Evolutionary conservation across 352 stramenopile genomes (phyloP).

Genomic region (Phytophthora macrochlamydospora): DNA sequence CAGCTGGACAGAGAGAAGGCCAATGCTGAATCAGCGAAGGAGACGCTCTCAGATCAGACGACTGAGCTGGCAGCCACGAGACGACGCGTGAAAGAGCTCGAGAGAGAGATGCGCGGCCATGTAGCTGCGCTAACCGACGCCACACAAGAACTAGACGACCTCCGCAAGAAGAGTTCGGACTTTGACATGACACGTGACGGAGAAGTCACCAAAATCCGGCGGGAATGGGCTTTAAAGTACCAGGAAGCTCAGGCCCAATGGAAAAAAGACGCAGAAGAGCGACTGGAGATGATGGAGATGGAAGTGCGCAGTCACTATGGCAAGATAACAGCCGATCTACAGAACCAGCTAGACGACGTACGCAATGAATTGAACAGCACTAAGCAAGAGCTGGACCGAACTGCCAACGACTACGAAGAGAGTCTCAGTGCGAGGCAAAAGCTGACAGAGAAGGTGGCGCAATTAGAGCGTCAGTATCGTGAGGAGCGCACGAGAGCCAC

Average conservation of each 20-base stretch:
- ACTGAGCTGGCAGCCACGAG: conserved; percentile 69
- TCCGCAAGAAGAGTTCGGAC: conserved; percentile 75
- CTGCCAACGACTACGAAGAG: conserved; percentile 82
- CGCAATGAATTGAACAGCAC: conserved; percentile 64
- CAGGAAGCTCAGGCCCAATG: conserved; percentile 71
- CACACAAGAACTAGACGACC: conserved; percentile 69
- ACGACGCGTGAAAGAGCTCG: conserved; percentile 72
- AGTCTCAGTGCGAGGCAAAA: conserved; percentile 73
- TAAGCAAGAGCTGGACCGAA: conserved; percentile 79
- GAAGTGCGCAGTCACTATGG: conserved; percentile 81
- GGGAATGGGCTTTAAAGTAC: conserved; percentile 82
- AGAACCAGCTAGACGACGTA: conserved; percentile 71
- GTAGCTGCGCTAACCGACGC: conserved; percentile 55
- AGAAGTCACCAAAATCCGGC: conserved; percentile 73
- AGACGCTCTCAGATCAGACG: conserved; percentile 71
- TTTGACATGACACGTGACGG: conserved; percentile 73
- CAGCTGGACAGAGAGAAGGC: conserved; percentile 66
- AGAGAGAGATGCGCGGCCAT: conserved; percentile 66
- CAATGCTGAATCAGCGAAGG: conserved; percentile 75
- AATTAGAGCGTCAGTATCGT: conserved; percentile 79
- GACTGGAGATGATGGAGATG: conserved; percentile 67
- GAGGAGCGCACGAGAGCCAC: conserved; percentile 78
- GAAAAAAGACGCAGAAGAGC: conserved; percentile 83
- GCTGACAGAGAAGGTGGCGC: conserved; percentile 82
- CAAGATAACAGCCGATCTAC: conserved; percentile 50